Evolutionary conservation across 306 rosid genomes (phyloP), one percentile per base, ranked within the genome.

Genomic region (Gastrolobium villosum): DNA sequence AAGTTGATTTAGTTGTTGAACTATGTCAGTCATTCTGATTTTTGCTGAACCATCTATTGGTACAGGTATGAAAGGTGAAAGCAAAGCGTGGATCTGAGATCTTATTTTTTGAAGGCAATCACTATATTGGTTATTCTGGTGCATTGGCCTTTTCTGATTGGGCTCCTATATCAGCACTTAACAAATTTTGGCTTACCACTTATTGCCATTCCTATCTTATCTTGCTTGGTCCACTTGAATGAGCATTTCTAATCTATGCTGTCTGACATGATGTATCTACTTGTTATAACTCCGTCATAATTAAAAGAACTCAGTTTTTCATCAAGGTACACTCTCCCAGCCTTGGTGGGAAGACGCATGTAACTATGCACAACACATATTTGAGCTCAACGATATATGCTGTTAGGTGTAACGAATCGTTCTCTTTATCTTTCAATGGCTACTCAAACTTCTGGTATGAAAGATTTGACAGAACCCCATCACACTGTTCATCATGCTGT

Each of bases 331-430:
- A 10, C 37, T 56, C 41, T 65, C 28, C 68, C 81, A 39, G 43
- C 67, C 56, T 46, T 32, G 36, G 15, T 60, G 65, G 77, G 88
- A 59, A 79, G 54, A 40, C 65, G 1, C 48, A 52, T 32, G 31
- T 50, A 74, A 48, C 64, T 50, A 91, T 93, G 97, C 76, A 85
- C 83, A 85, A 73, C 76, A 26, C 86, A 39, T 91, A 81, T 83
- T 66, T 87, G 78, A 88, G 86, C 87, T 88, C 99, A 26, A 78
- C 85, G 26, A n/a, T 86, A 35, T 91, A 89, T 76, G 82, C 89
- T 7, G 46, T 90, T 30, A 70, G 90, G 84, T 83, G 82, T 69
- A 88, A 88, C 69, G 88, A 86, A 40, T 41, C 90, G 20, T 70
- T 76, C 80, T 81, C 94, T 15, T 82, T 84, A 80, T 86, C 85